Conservation (phyloP, 441 rosid species). For the Populus trichocarpa region DNA sequence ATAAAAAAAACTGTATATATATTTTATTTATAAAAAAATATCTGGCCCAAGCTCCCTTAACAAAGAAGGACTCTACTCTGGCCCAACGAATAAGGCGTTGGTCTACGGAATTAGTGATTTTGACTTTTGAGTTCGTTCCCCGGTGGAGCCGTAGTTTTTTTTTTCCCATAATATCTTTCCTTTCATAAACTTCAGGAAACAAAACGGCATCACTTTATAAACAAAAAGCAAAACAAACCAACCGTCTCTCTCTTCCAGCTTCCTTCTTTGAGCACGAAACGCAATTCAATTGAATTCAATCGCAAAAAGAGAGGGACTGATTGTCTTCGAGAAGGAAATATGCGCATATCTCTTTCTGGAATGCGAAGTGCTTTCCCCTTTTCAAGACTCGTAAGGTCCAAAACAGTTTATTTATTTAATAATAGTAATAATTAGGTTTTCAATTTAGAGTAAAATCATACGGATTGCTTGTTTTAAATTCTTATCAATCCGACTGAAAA, state of each 20-base stretch:
- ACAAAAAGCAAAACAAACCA: not conserved
- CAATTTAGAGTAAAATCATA: slow-evolving; percentile 4
- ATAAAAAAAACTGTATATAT: not conserved
- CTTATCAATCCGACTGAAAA: not conserved
- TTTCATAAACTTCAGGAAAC: not conserved
- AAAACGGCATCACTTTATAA: not conserved
- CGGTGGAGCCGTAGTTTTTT: slow-evolving; percentile 54
- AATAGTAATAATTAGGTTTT: not conserved
- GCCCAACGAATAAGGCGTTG: slow-evolving; percentile 99
- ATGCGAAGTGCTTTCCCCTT: slow-evolving; percentile 43
- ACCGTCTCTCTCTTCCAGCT: not conserved
- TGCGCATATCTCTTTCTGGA: slow-evolving; percentile 37
- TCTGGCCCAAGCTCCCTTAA: not conserved
- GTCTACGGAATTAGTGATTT: slow-evolving; percentile 97
- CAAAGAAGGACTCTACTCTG: slow-evolving; percentile 23
- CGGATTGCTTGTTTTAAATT: not conserved
- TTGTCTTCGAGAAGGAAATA: not conserved
- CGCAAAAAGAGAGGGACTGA: not conserved
- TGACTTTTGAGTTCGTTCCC: slow-evolving; percentile 77
- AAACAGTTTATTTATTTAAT: not conserved
- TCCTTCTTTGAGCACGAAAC: not conserved
- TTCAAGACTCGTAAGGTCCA: slow-evolving; percentile 49
- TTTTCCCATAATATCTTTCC: not conserved
- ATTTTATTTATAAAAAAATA: not conserved
- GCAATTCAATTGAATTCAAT: not conserved